Conservation (phyloP, 805 yeast species). For the Zygosaccharomyces bisporus region DNA sequence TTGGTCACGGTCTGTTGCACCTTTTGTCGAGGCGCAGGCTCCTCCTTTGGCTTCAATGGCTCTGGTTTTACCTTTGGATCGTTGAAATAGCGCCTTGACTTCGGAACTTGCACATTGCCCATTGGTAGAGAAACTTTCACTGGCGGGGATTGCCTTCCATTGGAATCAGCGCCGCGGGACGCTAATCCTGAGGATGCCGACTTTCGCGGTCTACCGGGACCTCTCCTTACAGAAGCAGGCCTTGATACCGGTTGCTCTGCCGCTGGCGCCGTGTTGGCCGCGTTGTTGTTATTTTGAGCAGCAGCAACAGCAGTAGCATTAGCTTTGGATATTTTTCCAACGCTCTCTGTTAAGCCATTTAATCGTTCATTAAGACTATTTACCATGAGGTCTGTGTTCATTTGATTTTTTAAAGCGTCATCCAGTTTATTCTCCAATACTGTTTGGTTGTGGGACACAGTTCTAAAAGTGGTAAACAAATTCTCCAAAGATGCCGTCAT, state of each 20-base stretch:
- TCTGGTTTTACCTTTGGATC: conserved; percentile 25
- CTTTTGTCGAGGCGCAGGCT: neutral
- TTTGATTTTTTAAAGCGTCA: conserved; percentile 35
- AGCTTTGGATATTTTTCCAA: conserved; percentile 8
- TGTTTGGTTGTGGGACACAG: conserved; percentile 34
- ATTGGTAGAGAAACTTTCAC: conserved; percentile 28
- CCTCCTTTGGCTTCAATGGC: conserved; percentile 5
- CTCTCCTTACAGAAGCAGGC: conserved; percentile 23
- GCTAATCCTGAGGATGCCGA: conserved; percentile 14
- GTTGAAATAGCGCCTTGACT: conserved; percentile 31
- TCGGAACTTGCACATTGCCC: conserved; percentile 29
- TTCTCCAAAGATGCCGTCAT: conserved; percentile 23
- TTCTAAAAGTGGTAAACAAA: conserved; percentile 28
- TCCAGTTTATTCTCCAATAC: conserved; percentile 36
- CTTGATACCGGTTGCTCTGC: conserved; percentile 9
- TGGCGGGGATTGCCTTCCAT: conserved; percentile 8
- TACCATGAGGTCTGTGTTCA: conserved; percentile 35
- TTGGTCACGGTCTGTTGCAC: conserved; percentile 1
- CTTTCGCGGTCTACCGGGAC: conserved; percentile 37
- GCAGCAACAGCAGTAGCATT: conserved; percentile 1
- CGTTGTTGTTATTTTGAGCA: neutral
- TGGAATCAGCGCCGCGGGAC: conserved; percentile 2
- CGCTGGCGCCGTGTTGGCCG: neutral
- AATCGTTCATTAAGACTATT: conserved; percentile 28
- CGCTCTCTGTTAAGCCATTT: conserved; percentile 13